Conservation (phyloP, 164 flowering plant genomes). For the Piper longum region DNA sequence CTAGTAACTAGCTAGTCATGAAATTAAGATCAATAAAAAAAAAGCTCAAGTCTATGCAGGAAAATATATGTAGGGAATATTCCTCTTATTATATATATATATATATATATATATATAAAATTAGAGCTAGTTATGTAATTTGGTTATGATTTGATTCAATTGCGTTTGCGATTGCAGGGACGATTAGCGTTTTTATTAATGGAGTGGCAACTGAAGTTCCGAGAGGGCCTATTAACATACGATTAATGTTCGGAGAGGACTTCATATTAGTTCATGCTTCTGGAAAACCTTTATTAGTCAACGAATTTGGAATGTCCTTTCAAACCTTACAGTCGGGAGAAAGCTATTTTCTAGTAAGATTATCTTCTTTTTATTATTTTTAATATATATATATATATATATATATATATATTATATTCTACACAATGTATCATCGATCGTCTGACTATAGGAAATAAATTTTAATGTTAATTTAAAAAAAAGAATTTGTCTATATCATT, state of each 20-base stretch:
- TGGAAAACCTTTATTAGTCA: conserved; percentile 54
- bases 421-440: too few relatives aligned
- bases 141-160: not conserved
- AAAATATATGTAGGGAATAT: too few relatives aligned
- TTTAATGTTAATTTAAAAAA: too few relatives aligned
- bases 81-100: too few relatives aligned
- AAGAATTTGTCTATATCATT: too few relatives aligned
- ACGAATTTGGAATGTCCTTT: conserved; percentile 44
- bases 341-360: conserved; percentile 73
- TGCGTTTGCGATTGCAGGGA: conserved; percentile 23
- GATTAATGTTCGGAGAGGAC: conserved; percentile 66
- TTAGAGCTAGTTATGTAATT: too few relatives aligned
- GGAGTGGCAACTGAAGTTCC: conserved; percentile 67
- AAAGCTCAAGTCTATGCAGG: too few relatives aligned
- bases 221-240: conserved; percentile 56
- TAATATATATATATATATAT: too few relatives aligned
- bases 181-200: conserved; percentile 67
- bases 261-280: conserved; percentile 64
- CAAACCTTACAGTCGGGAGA: conserved; percentile 79
- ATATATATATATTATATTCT: not conserved
- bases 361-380: not conserved
- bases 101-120: too few relatives aligned
- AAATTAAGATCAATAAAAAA: too few relatives aligned
- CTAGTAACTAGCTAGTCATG: too few relatives aligned
- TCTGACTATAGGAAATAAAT: too few relatives aligned